A percentile compares a stretch with the other conserved stretches of the same genome.
phyloP scores from a whole-genome alignment of 1,284 basidiomycete genomes.

The Spongiforma sp. region DNA sequence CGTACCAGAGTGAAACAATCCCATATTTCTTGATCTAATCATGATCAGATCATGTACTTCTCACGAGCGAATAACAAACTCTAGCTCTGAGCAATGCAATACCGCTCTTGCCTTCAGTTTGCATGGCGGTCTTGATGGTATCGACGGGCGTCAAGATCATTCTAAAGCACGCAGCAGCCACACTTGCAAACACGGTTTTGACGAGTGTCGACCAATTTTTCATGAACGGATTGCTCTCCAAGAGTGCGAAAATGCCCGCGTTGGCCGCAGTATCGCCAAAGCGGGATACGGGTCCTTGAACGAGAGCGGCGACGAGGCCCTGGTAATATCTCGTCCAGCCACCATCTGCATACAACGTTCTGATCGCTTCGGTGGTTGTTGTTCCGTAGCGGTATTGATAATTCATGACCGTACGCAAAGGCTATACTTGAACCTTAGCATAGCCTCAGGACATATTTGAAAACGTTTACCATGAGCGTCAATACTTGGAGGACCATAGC shows the following conservation, averaged over 20 bases:
- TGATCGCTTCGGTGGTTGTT: constrained; percentile 64
- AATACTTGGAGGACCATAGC: constrained; percentile 92
- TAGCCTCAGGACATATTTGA: constrained; percentile 1
- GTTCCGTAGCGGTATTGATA: constrained; percentile 89
- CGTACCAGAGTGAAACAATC: constrained; percentile 82
- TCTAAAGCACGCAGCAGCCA: constrained; percentile 77
- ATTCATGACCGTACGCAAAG: constrained; percentile 89
- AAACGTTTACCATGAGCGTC: constrained; percentile 69
- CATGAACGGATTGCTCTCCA: constrained; percentile 73
- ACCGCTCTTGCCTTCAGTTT: constrained; percentile 82
- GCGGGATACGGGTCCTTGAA: constrained; percentile 79
- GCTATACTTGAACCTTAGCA: constrained; percentile 42
- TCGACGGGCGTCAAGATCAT: constrained; percentile 90
- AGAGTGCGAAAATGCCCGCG: constrained; percentile 77
- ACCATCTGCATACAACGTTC: constrained; percentile 78
- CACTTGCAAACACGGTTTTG: constrained; percentile 74
- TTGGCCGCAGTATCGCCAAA: constrained; percentile 93
- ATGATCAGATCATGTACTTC: neutral
- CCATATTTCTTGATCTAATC: constrained; percentile 74
- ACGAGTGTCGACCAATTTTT: constrained; percentile 62
- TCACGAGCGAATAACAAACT: constrained; percentile 42
- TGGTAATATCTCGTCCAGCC: constrained; percentile 84
- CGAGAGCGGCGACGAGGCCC: constrained; percentile 79
- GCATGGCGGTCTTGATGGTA: constrained; percentile 91
- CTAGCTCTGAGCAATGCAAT: constrained; percentile 67